Percentiles rank a stretch among this genome's conserved stretches.
These are phyloP conservation scores for Allomyces macrogynus DNA, from an alignment of 192 early-diverging fungal genomes.

Conservation along the genomic window DNA sequence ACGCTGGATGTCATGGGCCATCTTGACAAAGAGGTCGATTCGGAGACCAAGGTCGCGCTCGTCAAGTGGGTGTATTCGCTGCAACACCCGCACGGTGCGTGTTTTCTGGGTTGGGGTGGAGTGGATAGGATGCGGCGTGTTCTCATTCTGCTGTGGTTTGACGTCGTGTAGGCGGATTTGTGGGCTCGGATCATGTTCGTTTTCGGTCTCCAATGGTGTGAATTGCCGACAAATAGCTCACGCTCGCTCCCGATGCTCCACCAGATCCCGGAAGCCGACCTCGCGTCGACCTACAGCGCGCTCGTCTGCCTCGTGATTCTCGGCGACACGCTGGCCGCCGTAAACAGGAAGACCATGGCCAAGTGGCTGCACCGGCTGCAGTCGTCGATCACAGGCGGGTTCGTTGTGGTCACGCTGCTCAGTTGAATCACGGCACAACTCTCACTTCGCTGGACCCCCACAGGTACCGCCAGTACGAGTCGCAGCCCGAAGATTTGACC, in stretches of 20 bases:
- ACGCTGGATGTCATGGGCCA: neutral
- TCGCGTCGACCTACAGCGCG: slow-evolving; percentile 81
- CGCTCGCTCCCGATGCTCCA: too few relatives aligned
- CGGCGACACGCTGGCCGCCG: slow-evolving; percentile 71
- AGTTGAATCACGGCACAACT: neutral
- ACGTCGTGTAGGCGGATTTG: neutral
- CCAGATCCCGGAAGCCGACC: slow-evolving; percentile 16
- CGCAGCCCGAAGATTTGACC: slow-evolving; percentile 21
- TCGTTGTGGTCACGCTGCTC: slow-evolving; percentile 5
- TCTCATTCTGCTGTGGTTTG: neutral
- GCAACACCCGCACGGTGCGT: neutral
- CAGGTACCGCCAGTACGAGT: neutral
- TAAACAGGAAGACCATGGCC: slow-evolving; percentile 48
- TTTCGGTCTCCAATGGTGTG: neutral
- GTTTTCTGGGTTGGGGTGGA: neutral
- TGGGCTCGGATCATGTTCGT: neutral
- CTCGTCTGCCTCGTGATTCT: slow-evolving; percentile 55
- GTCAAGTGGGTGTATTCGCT: neutral
- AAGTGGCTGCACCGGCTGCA: slow-evolving; percentile 41
- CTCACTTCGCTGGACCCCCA: neutral
- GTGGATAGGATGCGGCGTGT: neutral
- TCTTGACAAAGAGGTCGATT: neutral
- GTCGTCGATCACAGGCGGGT: slow-evolving; percentile 1
- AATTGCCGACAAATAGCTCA: neutral
- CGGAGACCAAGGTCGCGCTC: neutral